These are phyloP conservation scores for Talaromyces sp. DNA, from an alignment of 2,329 filamentous ascomycete species.

Conservation along the genomic window DNA sequence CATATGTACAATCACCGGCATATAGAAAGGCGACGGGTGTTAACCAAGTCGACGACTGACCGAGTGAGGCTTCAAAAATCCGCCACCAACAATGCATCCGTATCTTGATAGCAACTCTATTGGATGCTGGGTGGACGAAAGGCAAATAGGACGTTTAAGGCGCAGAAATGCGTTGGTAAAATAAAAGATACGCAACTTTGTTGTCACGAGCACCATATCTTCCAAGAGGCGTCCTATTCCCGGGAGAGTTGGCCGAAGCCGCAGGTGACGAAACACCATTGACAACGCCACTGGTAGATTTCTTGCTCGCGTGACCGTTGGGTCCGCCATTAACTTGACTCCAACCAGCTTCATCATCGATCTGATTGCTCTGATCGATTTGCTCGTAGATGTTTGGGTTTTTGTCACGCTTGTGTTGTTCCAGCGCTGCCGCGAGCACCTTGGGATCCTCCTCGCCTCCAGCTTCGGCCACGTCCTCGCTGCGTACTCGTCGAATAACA, in stretches of 20 bases:
- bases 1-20: constrained; percentile 18
- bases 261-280: constrained; percentile 62
- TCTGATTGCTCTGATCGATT: constrained; percentile 61
- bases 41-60: background rate
- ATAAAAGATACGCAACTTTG: constrained; percentile 94
- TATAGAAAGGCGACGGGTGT: constrained; percentile 4
- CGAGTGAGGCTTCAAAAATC: background rate
- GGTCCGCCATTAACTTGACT: constrained; percentile 72
- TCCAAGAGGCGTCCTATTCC: constrained; percentile 54
- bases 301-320: constrained; percentile 55
- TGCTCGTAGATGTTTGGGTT: constrained; percentile 70
- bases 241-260: constrained; percentile 53
- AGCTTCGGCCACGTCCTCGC: constrained; percentile 83
- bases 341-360: constrained; percentile 65
- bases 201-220: constrained; percentile 73
- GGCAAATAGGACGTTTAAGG: background rate
- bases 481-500: constrained; percentile 75
- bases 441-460: constrained; percentile 78
- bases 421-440: constrained; percentile 61
- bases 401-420: constrained; percentile 59
- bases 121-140: background rate
- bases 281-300: constrained; percentile 62
- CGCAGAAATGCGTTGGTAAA: constrained; percentile 72
- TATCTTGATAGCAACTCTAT: background rate
- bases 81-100: background rate